Evolutionary conservation across 169 alveolate genomes (phyloP).

Genomic region (Condylostoma magnum): DNA sequence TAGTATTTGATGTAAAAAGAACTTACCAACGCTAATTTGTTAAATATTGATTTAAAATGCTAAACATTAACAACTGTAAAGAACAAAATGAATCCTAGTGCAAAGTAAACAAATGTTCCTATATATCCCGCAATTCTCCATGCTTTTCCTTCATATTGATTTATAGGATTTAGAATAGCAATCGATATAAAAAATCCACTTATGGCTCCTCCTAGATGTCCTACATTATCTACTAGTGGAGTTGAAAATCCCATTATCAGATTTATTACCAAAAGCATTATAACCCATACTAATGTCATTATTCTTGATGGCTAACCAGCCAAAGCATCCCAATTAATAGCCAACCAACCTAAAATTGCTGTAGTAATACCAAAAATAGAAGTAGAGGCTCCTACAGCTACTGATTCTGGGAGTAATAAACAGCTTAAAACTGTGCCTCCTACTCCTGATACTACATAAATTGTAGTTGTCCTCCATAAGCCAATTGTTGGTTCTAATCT

Average conservation of each 20-base stretch:
- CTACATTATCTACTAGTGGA: conserved; percentile 29
- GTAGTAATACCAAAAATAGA: conserved; percentile 42
- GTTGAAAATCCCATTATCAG: not conserved
- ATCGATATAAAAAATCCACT: conserved; percentile 35
- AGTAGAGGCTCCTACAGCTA: conserved; percentile 55
- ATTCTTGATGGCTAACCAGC: conserved; percentile 16
- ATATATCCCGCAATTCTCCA: no score
- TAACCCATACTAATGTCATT: conserved; percentile 26
- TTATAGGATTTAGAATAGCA: conserved; percentile 22
- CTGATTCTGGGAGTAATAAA: not conserved
- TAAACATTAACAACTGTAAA: no score
- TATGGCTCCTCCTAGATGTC: conserved; percentile 57
- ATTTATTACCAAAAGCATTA: conserved; percentile 24
- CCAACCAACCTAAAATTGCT: conserved; percentile 30
- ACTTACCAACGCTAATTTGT: no score
- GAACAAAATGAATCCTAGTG: no score
- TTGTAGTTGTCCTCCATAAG: conserved; percentile 17
- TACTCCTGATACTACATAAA: conserved; percentile 39
- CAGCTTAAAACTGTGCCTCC: conserved; percentile 42
- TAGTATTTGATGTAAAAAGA: no score
- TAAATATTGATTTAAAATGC: no score
- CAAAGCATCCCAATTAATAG: conserved; percentile 44
- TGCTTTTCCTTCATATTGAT: no score
- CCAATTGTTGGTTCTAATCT: conserved; percentile 45
- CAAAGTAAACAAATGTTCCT: no score